These are phyloP conservation scores for Moesziomyces globuligerus DNA, from an alignment of 1,284 basidiomycete species.

Conservation along the genomic window DNA sequence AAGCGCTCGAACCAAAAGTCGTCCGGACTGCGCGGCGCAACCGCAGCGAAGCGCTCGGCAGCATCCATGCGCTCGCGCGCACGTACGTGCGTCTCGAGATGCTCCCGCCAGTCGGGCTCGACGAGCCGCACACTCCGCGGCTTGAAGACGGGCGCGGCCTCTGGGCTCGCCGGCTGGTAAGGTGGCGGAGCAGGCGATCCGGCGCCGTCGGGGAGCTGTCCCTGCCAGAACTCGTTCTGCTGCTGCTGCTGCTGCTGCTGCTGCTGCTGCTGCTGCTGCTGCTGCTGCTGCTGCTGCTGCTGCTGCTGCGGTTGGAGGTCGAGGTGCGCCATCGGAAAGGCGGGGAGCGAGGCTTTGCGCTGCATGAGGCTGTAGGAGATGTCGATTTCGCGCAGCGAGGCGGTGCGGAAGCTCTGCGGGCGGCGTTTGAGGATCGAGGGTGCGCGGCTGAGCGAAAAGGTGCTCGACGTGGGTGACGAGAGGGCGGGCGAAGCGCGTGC, in stretches of 20 bases:
- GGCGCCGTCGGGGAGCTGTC: background rate
- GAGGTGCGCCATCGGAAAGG: conserved; percentile 3
- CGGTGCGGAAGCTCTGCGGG: conserved; percentile 47
- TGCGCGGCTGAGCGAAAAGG: conserved; percentile 24
- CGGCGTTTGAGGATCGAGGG: conserved; percentile 58
- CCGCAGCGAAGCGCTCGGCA: conserved; percentile 25
- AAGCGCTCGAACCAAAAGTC: conserved; percentile 66
- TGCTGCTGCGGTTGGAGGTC: conserved; percentile 1
- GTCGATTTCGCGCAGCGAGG: conserved; percentile 30
- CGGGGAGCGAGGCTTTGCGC: conserved; percentile 19
- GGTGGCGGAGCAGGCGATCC: conserved; percentile 22
- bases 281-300: conserved; percentile 7
- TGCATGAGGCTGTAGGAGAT: conserved; percentile 32
- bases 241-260: conserved; percentile 10
- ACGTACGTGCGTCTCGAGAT: conserved; percentile 50
- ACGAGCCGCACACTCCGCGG: conserved; percentile 39
- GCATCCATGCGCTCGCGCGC: conserved; percentile 58
- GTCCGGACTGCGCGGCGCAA: conserved; percentile 1
- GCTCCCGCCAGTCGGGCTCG: conserved; percentile 63
- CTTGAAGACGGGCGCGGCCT: background rate
- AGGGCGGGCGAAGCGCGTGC: background rate
- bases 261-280: conserved; percentile 3
- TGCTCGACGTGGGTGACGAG: conserved; percentile 30
- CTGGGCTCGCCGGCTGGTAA: conserved; percentile 14
- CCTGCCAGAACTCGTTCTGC: conserved; percentile 10